phyloP scores from a whole-genome alignment of 192 early-diverging fungal species.

The Gigaspora rosea region DNA sequence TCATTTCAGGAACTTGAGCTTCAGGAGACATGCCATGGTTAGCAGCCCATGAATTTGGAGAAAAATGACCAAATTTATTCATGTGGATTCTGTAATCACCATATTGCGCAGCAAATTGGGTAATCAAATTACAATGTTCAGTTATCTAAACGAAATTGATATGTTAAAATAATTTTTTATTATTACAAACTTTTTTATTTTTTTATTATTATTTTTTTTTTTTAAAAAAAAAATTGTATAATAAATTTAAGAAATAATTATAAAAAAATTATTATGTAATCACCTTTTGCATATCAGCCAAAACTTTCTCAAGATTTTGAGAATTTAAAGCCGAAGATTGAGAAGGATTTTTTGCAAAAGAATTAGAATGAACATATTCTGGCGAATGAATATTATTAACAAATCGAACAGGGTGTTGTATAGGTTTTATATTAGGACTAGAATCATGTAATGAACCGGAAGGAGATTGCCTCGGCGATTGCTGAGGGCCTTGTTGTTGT shows the following conservation, averaged over 20 bases:
- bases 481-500: neutral
- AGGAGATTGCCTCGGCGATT: neutral
- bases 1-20: neutral
- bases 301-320: neutral
- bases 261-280: neutral
- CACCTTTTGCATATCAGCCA: constrained; percentile 7
- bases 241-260: no score
- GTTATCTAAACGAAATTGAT: neutral
- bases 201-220: no score
- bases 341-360: neutral
- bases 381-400: neutral
- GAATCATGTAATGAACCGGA: neutral
- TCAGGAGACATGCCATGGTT: neutral
- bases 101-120: neutral
- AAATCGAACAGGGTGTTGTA: constrained; percentile 12
- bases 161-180: neutral
- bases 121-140: constrained; percentile 9
- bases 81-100: neutral
- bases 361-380: neutral
- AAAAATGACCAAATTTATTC: neutral
- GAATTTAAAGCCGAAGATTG: no score
- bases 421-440: neutral
- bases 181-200: neutral
- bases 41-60: neutral
- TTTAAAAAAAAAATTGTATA: no score